Evolutionary conservation across 2,329 filamentous ascomycete genomes (phyloP).

Genomic region (Nectriaceae sp.): DNA sequence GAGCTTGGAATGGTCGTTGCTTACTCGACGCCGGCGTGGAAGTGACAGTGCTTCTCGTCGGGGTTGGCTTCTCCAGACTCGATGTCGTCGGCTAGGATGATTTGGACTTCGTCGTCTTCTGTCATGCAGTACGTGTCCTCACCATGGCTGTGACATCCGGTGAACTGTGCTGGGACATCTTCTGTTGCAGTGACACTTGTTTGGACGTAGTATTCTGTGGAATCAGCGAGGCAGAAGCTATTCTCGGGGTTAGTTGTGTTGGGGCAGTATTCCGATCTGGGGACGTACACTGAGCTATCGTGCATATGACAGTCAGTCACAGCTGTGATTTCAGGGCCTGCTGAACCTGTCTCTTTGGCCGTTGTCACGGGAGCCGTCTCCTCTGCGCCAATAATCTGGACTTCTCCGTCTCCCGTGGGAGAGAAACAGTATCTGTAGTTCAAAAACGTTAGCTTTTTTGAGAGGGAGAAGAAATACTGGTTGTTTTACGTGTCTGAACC

Average conservation of each 20-base stretch:
- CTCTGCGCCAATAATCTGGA: conserved; percentile 20
- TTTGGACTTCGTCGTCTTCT: conserved; percentile 20
- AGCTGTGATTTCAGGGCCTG: conserved; percentile 32
- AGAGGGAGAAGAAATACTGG: too few species aligned
- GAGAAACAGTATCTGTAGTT: conserved; percentile 24
- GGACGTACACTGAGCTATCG: conserved; percentile 38
- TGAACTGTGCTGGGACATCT: conserved; percentile 60
- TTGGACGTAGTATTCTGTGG: conserved; percentile 43
- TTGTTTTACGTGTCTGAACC: conserved; percentile 16
- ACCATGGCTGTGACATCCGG: conserved; percentile 64
- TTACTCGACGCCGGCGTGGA: conserved; percentile 74
- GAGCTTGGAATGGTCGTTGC: conserved; percentile 19
- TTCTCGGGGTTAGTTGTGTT: background rate
- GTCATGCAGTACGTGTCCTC: conserved; percentile 47
- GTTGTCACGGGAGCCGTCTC: conserved; percentile 10
- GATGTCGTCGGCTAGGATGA: conserved; percentile 16
- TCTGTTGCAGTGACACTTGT: conserved; percentile 54
- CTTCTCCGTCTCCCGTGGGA: conserved; percentile 26
- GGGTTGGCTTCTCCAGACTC: conserved; percentile 19
- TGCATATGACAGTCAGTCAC: conserved; percentile 44
- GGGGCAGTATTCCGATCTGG: conserved; percentile 20
- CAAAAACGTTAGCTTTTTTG: too few species aligned
- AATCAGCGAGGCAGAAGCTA: conserved; percentile 47
- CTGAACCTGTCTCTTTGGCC: conserved; percentile 13
- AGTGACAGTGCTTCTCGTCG: conserved; percentile 59